Evolutionary conservation across 2,329 filamentous ascomycete species (phyloP).

Genomic region (Aureobasidium sp.): DNA sequence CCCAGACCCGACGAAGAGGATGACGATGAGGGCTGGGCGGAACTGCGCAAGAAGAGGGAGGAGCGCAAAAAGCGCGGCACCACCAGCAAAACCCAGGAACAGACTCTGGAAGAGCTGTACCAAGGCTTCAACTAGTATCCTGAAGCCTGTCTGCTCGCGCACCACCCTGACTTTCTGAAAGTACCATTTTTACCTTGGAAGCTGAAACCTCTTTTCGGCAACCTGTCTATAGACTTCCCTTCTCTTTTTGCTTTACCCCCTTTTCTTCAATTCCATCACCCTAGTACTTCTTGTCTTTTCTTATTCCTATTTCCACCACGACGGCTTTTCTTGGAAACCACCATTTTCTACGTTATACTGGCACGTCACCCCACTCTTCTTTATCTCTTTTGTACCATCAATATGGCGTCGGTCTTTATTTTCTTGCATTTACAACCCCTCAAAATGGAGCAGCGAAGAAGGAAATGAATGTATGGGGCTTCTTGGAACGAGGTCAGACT

Average conservation of each 20-base stretch:
- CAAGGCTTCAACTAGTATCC: constrained; percentile 19
- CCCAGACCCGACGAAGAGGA: constrained; percentile 22
- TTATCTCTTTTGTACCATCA: constrained; percentile 10
- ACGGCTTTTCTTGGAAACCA: neutral
- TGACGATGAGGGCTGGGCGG: constrained; percentile 31
- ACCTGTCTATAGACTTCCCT: constrained; percentile 12
- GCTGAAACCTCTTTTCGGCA: neutral
- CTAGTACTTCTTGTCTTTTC: constrained; percentile 14
- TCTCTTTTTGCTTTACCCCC: neutral
- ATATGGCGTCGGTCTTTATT: neutral
- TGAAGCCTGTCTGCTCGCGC: neutral
- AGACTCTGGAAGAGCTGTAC: constrained; percentile 25
- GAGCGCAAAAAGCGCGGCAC: constrained; percentile 27
- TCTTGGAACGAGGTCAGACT: neutral
- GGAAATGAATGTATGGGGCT: constrained; percentile 5
- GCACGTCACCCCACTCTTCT: neutral
- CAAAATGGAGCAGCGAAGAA: constrained; percentile 7
- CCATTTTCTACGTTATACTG: neutral
- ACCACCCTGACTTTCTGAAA: neutral
- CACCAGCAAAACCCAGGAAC: constrained; percentile 23
- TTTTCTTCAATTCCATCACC: constrained; percentile 9
- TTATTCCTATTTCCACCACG: neutral
- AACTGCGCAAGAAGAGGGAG: constrained; percentile 30
- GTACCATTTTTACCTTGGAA: neutral
- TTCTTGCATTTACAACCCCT: constrained; percentile 5